Conservation (phyloP, 2,329 filamentous ascomycete genomes). For the Botryosphaeria dothidea region DNA sequence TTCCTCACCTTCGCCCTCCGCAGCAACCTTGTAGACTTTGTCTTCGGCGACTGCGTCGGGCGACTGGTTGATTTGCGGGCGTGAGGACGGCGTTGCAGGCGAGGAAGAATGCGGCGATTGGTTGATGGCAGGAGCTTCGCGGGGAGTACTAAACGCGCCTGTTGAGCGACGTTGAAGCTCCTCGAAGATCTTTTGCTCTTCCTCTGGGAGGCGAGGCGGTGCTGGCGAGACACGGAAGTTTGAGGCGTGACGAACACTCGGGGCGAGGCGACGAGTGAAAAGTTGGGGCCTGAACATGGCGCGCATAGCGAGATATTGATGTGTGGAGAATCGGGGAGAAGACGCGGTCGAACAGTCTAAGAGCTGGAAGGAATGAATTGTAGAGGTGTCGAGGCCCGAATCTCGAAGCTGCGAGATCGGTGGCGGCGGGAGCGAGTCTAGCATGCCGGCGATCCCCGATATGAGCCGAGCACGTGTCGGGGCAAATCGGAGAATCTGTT, state of each 20-base stretch:
- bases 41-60: slow-evolving; percentile 29
- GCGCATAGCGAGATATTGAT: not conserved
- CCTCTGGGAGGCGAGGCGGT: slow-evolving; percentile 82
- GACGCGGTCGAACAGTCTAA: not conserved
- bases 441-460: not conserved
- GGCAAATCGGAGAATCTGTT: slow-evolving; percentile 11
- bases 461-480: slow-evolving; percentile 3
- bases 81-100: slow-evolving; percentile 20
- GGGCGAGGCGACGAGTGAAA: not conserved
- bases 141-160: slow-evolving; percentile 73
- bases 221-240: slow-evolving; percentile 56
- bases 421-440: slow-evolving; percentile 3
- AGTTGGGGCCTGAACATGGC: slow-evolving; percentile 2
- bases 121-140: slow-evolving; percentile 39
- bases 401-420: not conserved
- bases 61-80: slow-evolving; percentile 36
- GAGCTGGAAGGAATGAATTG: not conserved
- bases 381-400: not conserved
- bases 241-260: slow-evolving; percentile 10
- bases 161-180: slow-evolving; percentile 76
- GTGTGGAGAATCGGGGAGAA: not conserved
- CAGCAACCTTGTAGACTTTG: slow-evolving; percentile 47
- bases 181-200: slow-evolving; percentile 90
- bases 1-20: slow-evolving; percentile 62
- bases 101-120: slow-evolving; percentile 33